These are phyloP conservation scores for Phyllosticta paracitricarpa DNA, from an alignment of 2,329 filamentous ascomycete species.

Conservation along the genomic window DNA sequence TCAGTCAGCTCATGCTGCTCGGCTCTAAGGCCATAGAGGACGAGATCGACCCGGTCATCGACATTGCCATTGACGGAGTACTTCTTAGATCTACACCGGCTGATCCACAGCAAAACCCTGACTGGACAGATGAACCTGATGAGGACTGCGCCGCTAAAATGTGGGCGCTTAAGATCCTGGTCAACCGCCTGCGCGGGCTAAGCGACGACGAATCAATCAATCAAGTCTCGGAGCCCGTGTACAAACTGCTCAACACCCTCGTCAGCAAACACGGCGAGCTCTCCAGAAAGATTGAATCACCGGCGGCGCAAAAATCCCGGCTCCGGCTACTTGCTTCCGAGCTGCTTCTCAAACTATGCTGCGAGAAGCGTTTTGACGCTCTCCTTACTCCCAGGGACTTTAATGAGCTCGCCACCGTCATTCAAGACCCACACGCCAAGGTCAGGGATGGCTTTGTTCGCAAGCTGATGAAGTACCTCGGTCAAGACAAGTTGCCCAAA, in stretches of 20 bases:
- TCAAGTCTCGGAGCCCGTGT: constrained; percentile 54
- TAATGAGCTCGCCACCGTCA: constrained; percentile 68
- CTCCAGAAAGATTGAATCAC: constrained; percentile 61
- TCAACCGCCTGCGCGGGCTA: constrained; percentile 68
- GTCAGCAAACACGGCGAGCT: constrained; percentile 70
- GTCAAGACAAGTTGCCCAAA: constrained; percentile 55
- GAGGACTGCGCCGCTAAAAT: constrained; percentile 76
- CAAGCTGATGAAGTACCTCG: constrained; percentile 84
- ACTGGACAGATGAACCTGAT: constrained; percentile 53
- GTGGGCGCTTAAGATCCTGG: constrained; percentile 73
- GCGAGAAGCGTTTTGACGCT: constrained; percentile 64
- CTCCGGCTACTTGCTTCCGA: constrained; percentile 74
- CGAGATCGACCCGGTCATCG: constrained; percentile 64
- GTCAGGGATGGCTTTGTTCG: constrained; percentile 73
- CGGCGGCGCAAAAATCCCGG: constrained; percentile 66
- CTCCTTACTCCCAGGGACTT: constrained; percentile 65
- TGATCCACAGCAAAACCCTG: constrained; percentile 55
- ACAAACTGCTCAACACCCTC: constrained; percentile 68
- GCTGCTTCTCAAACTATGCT: constrained; percentile 71
- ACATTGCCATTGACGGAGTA: constrained; percentile 66
- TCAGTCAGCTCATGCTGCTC: constrained; percentile 67
- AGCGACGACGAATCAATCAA: constrained; percentile 39
- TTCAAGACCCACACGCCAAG: constrained; percentile 64
- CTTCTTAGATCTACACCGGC: constrained; percentile 52
- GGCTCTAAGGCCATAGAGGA: constrained; percentile 60